A percentile compares a stretch with the other conserved stretches of the same genome.
Evolutionary conservation across 495 filamentous ascomycete species (phyloP).

Genomic region (Aspergillus cavernicola): DNA sequence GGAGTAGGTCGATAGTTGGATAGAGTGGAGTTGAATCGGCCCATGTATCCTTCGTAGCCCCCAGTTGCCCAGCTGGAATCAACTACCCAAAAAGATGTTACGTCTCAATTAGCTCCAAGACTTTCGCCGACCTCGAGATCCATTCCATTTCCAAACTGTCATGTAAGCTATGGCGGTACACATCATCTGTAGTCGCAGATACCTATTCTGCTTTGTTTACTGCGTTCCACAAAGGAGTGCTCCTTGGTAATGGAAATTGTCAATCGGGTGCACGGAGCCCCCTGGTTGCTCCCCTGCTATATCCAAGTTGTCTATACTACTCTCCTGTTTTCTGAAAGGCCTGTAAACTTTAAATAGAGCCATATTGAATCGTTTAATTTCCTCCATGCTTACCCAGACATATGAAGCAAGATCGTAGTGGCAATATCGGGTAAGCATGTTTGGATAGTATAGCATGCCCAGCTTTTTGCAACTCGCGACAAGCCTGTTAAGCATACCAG

Average conservation of each 20-base stretch:
- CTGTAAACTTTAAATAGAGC: constrained; percentile 25
- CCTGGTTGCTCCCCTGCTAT: too few relatives aligned
- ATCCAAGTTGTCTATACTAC: background rate
- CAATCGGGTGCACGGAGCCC: constrained; percentile 23
- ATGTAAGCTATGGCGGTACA: too few relatives aligned
- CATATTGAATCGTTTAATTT: constrained; percentile 28
- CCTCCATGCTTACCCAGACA: constrained; percentile 27
- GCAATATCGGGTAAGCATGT: constrained; percentile 18
- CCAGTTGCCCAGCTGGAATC: too few relatives aligned
- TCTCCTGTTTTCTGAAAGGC: too few relatives aligned
- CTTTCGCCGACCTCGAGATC: too few relatives aligned
- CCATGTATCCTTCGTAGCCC: too few relatives aligned
- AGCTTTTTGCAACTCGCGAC: constrained; percentile 17
- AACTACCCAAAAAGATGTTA: too few relatives aligned
- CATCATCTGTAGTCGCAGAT: background rate
- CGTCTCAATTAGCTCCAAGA: too few relatives aligned
- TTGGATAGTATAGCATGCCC: constrained; percentile 21
- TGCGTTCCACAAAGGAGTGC: constrained; percentile 22
- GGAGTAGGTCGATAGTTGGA: too few relatives aligned
- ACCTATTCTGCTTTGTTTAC: constrained; percentile 20
- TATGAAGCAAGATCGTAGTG: constrained; percentile 1
- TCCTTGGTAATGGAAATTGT: constrained; percentile 27
- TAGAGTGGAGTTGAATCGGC: too few relatives aligned
- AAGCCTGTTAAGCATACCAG: constrained; percentile 12
- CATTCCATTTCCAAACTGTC: too few relatives aligned